Base-by-base conservation (phyloP, 2,329 filamentous ascomycete genomes). In the Cytospora piceae region DNA sequence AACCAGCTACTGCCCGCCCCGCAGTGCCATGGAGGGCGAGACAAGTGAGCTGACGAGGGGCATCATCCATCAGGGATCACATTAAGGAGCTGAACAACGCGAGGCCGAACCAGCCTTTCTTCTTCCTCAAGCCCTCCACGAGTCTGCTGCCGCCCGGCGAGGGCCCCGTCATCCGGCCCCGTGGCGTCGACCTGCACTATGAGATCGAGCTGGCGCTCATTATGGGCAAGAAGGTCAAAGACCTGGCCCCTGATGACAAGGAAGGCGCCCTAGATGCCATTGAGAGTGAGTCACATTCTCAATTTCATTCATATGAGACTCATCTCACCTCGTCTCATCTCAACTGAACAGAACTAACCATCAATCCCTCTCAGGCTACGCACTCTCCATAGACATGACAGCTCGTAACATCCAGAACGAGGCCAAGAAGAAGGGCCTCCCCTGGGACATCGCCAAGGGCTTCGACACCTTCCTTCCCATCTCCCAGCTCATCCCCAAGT, bases 391-490 rank as follows among this genome's bases (percentile, higher is more conserved):
- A 73, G 95, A 99, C 80, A 96, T 99, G 92, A 99, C 95, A 12
- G 95, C 91, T 0, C 91, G 95, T 70, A 98, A 98, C 78, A 87
- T 92, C 8, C 95, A 99, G 80, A 92, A 97, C 72, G 93, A 97
- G 81, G 94, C 94, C 70, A 99, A 98, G 87, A 93, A 91, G 80
- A 97, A 95, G 83, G 93, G 95, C 42, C 88, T 98, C 20, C 95
- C 95, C 9, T 99, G 95, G 95, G 88, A 89, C 73, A 97, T 97
- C 71, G 90, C 92, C 71, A 99, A 99, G 82, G 95, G 95, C 56
- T 99, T 98, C 76, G 95, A 99, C 78, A 98, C 95, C 3, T 99
- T 99, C 82, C 84, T 96, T 60, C 95, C 95, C 66, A 85, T 99
- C 74, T 92, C 90, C 77, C 82, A 90, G 69, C 83, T 92, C 63